These are phyloP conservation scores for Exophiala viscosa DNA, from an alignment of 2,329 filamentous ascomycete species.

Conservation along the genomic window DNA sequence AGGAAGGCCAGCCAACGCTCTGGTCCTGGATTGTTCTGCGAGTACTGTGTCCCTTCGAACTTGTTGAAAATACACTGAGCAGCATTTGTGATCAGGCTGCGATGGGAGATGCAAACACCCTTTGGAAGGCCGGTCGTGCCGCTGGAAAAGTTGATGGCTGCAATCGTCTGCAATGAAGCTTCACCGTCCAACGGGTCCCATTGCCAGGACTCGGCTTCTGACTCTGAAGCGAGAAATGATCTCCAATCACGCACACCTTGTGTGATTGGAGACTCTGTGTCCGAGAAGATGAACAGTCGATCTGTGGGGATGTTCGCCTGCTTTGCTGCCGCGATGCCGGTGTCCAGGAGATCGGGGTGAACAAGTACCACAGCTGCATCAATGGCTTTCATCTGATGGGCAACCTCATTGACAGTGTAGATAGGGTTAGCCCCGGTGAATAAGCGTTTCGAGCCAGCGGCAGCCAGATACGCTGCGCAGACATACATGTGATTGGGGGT, in stretches of 20 bases:
- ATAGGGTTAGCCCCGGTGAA: slow-evolving; percentile 56
- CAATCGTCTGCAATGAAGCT: slow-evolving; percentile 41
- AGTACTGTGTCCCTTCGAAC: slow-evolving; percentile 60
- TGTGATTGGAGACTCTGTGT: slow-evolving; percentile 40
- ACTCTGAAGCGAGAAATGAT: slow-evolving; percentile 44
- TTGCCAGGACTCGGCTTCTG: slow-evolving; percentile 35
- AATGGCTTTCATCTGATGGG: slow-evolving; percentile 52
- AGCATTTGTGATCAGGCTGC: slow-evolving; percentile 53
- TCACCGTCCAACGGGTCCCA: slow-evolving; percentile 32
- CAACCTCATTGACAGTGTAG: slow-evolving; percentile 51
- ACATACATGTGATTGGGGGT: slow-evolving; percentile 67
- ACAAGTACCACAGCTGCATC: slow-evolving; percentile 49
- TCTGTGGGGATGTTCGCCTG: slow-evolving; percentile 24
- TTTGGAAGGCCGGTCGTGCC: slow-evolving; percentile 53
- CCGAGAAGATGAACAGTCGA: slow-evolving; percentile 29
- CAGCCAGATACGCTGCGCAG: slow-evolving; percentile 42
- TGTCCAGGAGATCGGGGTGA: slow-evolving; percentile 46
- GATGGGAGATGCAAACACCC: slow-evolving; percentile 49
- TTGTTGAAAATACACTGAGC: slow-evolving; percentile 58
- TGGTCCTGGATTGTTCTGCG: slow-evolving; percentile 45
- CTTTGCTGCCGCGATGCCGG: slow-evolving; percentile 37
- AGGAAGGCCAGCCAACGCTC: slow-evolving; percentile 46
- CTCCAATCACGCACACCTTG: slow-evolving; percentile 29
- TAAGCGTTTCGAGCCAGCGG: slow-evolving; percentile 49
- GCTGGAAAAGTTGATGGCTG: slow-evolving; percentile 51